These are phyloP conservation scores for Septoria petroselini DNA, from an alignment of 2,329 filamentous ascomycete genomes.

Conservation along the genomic window DNA sequence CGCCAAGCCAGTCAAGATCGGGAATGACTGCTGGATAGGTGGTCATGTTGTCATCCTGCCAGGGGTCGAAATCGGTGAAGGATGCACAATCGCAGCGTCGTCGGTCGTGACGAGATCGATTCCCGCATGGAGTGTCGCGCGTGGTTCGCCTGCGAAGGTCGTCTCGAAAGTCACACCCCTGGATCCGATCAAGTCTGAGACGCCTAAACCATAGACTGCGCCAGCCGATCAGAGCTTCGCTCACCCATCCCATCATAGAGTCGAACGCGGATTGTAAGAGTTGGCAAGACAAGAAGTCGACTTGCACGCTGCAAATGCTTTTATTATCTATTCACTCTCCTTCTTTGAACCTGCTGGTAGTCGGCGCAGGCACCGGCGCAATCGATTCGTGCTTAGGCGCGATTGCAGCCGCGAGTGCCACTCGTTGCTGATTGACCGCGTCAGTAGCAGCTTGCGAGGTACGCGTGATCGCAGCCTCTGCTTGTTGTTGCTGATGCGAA, in stretches of 20 bases:
- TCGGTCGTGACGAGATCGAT: constrained; percentile 27
- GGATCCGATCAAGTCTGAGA: constrained; percentile 11
- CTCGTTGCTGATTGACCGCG: constrained; percentile 8
- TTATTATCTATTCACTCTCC: background rate
- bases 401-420: constrained; percentile 4
- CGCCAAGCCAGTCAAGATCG: constrained; percentile 49
- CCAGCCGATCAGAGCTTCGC: background rate
- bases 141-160: constrained; percentile 27
- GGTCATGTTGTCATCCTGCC: constrained; percentile 28
- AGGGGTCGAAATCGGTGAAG: constrained; percentile 28
- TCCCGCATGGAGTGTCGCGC: constrained; percentile 27
- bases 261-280: too few relatives aligned
- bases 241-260: too few relatives aligned
- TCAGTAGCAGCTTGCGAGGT: constrained; percentile 9
- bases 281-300: too few relatives aligned
- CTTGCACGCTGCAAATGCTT: background rate
- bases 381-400: constrained; percentile 5
- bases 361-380: background rate
- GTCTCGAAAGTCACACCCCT: constrained; percentile 26
- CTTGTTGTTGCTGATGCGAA: constrained; percentile 6
- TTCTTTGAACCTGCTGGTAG: background rate
- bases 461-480: constrained; percentile 7
- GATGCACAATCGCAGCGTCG: constrained; percentile 26
- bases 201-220: background rate
- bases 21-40: constrained; percentile 32